A percentile compares a stretch with the other conserved stretches of the same genome.
These are phyloP conservation scores for Daldinia sp. DNA, from an alignment of 2,329 filamentous ascomycete species.

Conservation along the genomic window DNA sequence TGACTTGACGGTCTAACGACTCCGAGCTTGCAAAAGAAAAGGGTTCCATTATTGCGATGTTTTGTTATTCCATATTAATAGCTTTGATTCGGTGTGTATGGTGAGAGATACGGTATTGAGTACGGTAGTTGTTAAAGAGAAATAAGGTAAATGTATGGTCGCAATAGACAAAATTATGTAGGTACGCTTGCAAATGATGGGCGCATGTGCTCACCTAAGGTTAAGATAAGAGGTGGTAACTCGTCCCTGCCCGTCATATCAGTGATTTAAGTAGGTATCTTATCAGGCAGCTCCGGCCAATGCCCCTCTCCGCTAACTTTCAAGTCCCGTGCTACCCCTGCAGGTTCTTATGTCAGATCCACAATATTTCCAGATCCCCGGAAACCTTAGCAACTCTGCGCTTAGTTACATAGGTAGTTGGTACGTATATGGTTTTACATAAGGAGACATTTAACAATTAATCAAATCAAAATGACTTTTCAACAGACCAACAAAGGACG, in stretches of 20 bases:
- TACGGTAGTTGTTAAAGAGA: not conserved
- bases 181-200: not conserved
- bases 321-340: not conserved
- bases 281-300: not conserved
- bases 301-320: not conserved
- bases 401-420: not conserved
- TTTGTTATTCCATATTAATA: constrained; percentile 27
- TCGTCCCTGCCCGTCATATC: constrained; percentile 4
- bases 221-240: not conserved
- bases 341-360: not conserved
- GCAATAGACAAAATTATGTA: too few species aligned
- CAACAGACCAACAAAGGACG: not conserved
- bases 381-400: not conserved
- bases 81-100: constrained; percentile 1
- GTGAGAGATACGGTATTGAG: not conserved
- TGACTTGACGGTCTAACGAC: constrained; percentile 79
- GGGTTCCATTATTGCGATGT: constrained; percentile 76
- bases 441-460: not conserved
- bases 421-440: too few species aligned
- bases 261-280: not conserved
- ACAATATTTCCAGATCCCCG: not conserved
- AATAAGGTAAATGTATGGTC: not conserved
- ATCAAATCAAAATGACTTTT: not conserved
- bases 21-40: constrained; percentile 96
- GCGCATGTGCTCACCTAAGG: not conserved